Conservation (phyloP, 139 green algal genomes). For the Chlamydomonas incerta region DNA sequence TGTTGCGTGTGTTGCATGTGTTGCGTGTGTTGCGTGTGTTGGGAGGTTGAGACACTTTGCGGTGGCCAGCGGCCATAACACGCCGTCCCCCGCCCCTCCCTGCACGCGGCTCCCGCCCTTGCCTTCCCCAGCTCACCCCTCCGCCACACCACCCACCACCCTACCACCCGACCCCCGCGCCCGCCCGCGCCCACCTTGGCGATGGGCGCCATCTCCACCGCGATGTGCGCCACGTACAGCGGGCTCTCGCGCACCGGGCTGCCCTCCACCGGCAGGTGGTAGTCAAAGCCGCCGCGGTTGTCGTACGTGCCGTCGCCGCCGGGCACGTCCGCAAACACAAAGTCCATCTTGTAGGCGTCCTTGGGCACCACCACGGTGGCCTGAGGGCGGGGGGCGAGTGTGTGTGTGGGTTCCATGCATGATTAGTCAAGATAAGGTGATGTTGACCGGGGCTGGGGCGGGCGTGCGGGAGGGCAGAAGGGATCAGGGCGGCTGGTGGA, state of each 20-base stretch:
- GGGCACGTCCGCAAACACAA: constrained; percentile 89
- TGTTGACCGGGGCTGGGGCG: not conserved
- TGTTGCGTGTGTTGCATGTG: not conserved
- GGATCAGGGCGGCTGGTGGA: too few relatives aligned
- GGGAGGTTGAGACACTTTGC: too few relatives aligned
- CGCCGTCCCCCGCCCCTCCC: too few relatives aligned
- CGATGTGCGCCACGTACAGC: constrained; percentile 93
- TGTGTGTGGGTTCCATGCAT: too few relatives aligned
- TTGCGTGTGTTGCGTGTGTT: not conserved
- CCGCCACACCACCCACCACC: too few relatives aligned
- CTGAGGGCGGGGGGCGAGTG: constrained; percentile 25
- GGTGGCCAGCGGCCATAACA: too few relatives aligned
- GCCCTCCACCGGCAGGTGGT: constrained; percentile 90
- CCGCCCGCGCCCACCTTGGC: constrained; percentile 83
- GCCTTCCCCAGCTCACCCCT: too few relatives aligned
- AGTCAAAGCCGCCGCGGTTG: constrained; percentile 94
- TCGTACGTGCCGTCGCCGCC: constrained; percentile 87
- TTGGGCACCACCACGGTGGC: constrained; percentile 72
- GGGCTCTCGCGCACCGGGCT: constrained; percentile 50
- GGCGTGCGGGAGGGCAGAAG: not conserved
- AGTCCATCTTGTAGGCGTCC: constrained; percentile 93
- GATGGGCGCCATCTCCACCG: constrained; percentile 98
- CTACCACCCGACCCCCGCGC: not conserved
- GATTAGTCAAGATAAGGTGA: too few relatives aligned
- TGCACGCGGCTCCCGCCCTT: too few relatives aligned